Base-by-base conservation (phyloP, 352 stramenopile genomes). In the Aphanomyces stellatus region DNA sequence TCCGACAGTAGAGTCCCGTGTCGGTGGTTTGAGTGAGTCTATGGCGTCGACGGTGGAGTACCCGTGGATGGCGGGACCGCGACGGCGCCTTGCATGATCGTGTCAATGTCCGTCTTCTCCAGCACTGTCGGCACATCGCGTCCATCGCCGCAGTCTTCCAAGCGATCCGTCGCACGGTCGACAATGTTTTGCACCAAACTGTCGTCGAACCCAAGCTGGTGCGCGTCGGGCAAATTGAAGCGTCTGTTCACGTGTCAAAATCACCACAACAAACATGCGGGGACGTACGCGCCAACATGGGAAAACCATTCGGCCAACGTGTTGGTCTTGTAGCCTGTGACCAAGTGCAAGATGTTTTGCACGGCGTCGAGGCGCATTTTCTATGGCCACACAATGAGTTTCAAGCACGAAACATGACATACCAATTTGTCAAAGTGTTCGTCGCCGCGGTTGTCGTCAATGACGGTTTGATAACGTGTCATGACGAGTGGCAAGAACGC, bases 401-500 rank as follows among this genome's bases (percentile, higher is more conserved):
- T 7, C 27, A 49, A 8, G 8, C 17, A 30, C 5, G 22, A n/a
- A n/a, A n/a, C n/a, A n/a, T n/a, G 60, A 35, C 49, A 19, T 63
- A 63, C 51, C 15, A 91, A 69, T 22, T 76, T 74, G 30, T 87
- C 79, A 37, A 91, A 91, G 70, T 87, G 85, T 17, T 75, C 72
- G 49, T 91, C 82, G 41, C 80, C 82, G 27, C 74, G 72, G 53
- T 91, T 91, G 40, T 91, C 82, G 6, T 63, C 69, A 4, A 73
- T 70, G 28, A 91, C 62, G 30, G 76, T 62, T 1, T 70, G 57
- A 65, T 89, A 91, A 17, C 72, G 71, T 37, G 88, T 76, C 30
- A 91, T 79, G n/a, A 91, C 80, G 49, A 87, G 84, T 2, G 82
- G 82, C 24, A 89, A 49, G 56, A 91, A 87, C 10, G 75, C 75